These are phyloP conservation scores for Penicillium maclennaniae DNA, from an alignment of 495 filamentous ascomycete genomes.

Conservation along the genomic window DNA sequence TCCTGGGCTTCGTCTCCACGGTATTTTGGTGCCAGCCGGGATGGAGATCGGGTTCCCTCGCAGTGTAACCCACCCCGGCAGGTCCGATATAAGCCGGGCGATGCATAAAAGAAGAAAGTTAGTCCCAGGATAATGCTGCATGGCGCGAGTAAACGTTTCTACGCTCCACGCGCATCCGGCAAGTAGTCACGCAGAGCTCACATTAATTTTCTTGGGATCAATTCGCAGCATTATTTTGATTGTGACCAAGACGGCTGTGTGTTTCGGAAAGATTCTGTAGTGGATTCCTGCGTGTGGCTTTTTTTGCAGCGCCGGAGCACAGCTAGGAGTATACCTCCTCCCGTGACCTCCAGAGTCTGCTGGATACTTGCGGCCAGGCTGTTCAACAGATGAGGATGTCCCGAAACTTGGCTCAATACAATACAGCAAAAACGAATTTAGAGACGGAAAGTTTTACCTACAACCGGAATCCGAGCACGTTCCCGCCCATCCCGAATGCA, in stretches of 20 bases:
- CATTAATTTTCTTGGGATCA: neutral
- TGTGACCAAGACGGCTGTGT: neutral
- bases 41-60: conserved; percentile 11
- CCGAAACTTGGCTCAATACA: neutral
- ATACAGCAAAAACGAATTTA: neutral
- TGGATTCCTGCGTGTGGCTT: conserved; percentile 1
- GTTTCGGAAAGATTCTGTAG: neutral
- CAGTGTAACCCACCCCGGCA: conserved; percentile 12
- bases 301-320: conserved; percentile 1
- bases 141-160: neutral
- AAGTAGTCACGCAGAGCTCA: neutral
- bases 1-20: conserved; percentile 2
- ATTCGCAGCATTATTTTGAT: neutral
- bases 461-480: conserved; percentile 8
- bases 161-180: neutral
- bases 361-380: conserved; percentile 1
- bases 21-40: conserved; percentile 13
- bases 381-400: neutral
- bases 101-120: neutral
- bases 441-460: neutral
- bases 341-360: neutral
- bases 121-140: neutral
- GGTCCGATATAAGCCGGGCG: conserved; percentile 4
- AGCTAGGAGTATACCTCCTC: neutral
- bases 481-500: conserved; percentile 21